A percentile compares a stretch with the other conserved stretches of the same genome.
Evolutionary conservation across 83 land plant genomes (phyloP).

Genomic region (Isoetes engelmannii): DNA sequence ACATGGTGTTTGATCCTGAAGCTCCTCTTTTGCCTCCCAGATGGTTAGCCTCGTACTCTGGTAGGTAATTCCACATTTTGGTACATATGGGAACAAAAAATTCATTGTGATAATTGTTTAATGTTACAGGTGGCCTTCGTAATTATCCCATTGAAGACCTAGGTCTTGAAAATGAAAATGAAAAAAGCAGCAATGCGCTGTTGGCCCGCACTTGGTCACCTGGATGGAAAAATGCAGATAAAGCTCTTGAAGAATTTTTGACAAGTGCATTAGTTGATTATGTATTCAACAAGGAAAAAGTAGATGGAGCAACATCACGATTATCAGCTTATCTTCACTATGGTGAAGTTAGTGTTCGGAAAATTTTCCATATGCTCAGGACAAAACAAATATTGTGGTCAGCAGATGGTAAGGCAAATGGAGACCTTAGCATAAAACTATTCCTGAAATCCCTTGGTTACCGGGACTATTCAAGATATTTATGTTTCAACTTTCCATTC

Average conservation of each 20-base stretch:
- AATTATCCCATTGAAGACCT: slow-evolving; percentile 10
- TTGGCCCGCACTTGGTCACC: slow-evolving; percentile 29
- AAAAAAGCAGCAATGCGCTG: slow-evolving; percentile 34
- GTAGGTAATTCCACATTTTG: too few species aligned
- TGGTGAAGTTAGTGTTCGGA: slow-evolving; percentile 32
- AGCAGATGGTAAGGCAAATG: slow-evolving; percentile 12
- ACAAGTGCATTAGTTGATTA: slow-evolving; percentile 21
- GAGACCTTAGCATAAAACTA: slow-evolving; percentile 18
- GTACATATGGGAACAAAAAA: too few species aligned
- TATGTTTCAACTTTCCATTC: slow-evolving; percentile 33
- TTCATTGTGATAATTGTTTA: too few species aligned
- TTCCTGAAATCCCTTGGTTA: slow-evolving; percentile 29
- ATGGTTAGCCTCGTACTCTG: slow-evolving; percentile 33
- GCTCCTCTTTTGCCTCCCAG: slow-evolving; percentile 75
- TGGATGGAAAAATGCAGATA: slow-evolving; percentile 29
- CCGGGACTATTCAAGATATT: slow-evolving; percentile 32
- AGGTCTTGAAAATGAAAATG: slow-evolving; percentile 24
- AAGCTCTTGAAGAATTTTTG: slow-evolving; percentile 21
- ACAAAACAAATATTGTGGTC: slow-evolving; percentile 23
- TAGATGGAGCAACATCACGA: slow-evolving; percentile 22
- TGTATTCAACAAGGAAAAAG: slow-evolving; percentile 20
- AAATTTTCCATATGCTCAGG: slow-evolving; percentile 23
- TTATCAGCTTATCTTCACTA: slow-evolving; percentile 33
- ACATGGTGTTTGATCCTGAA: slow-evolving; percentile 68
- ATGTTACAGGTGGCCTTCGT: not conserved